These are phyloP conservation scores for Hyaloscypha hepaticicola DNA, from an alignment of 495 filamentous ascomycete species.

Conservation along the genomic window DNA sequence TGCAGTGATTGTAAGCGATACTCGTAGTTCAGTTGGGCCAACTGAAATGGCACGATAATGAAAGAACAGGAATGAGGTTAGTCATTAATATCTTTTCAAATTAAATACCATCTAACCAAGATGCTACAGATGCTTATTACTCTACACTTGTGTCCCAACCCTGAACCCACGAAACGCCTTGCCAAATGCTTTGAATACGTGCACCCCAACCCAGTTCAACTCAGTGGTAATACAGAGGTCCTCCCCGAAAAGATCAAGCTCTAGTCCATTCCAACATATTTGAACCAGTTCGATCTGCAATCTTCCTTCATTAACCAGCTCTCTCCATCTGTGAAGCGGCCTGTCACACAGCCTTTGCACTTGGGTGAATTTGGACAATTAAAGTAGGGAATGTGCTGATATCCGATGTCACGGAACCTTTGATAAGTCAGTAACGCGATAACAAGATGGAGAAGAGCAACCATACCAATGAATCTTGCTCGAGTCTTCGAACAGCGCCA, in stretches of 20 bases:
- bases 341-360: constrained; percentile 83
- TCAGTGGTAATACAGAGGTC: constrained; percentile 6
- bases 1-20: no score
- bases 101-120: not conserved
- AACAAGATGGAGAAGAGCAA: constrained; percentile 15
- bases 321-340: constrained; percentile 85
- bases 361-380: constrained; percentile 97
- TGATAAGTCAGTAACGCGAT: constrained; percentile 7
- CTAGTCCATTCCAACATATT: constrained; percentile 80
- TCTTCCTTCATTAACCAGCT: constrained; percentile 83
- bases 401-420: constrained; percentile 99
- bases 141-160: constrained; percentile 18
- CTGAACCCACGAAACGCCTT: constrained; percentile 22
- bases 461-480: constrained; percentile 91
- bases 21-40: no score
- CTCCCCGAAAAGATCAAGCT: not conserved
- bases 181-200: constrained; percentile 14
- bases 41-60: no score
- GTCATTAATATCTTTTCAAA: not conserved
- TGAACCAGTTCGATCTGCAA: constrained; percentile 96
- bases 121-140: constrained; percentile 13
- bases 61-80: no score
- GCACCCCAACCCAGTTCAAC: not conserved
- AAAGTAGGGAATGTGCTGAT: constrained; percentile 97
- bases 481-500: constrained; percentile 89